Conservation (phyloP, 108 stramenopile species). For the Skeletonema menzelii region DNA sequence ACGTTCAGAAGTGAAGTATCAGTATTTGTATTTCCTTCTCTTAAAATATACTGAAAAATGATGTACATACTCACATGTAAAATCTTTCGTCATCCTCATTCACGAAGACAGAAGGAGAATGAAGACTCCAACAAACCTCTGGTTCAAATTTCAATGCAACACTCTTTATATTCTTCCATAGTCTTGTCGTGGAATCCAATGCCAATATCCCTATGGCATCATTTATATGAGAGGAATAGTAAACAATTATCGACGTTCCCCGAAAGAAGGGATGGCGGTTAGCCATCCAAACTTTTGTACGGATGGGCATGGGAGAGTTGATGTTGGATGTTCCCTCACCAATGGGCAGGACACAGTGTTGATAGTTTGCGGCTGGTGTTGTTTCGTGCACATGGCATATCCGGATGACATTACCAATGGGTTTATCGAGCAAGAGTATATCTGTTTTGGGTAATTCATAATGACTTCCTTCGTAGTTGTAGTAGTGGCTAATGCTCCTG, state of each 20-base stretch:
- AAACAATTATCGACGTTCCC: not conserved
- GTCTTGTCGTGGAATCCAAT: no score
- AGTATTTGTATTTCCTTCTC: not conserved
- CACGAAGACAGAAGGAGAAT: not conserved
- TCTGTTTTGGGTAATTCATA: no score
- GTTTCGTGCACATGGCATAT: no score
- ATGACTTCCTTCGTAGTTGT: no score
- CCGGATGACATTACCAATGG: no score
- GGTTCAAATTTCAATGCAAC: not conserved
- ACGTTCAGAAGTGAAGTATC: not conserved
- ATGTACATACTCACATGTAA: conserved; percentile 5
- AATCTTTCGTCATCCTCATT: not conserved
- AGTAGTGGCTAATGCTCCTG: no score
- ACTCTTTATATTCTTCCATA: not conserved
- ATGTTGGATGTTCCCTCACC: not conserved
- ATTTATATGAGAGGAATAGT: not conserved
- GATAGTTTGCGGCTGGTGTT: no score
- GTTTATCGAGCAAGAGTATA: no score
- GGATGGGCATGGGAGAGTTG: conserved; percentile 9
- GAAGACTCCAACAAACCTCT: not conserved
- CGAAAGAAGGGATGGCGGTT: not conserved
- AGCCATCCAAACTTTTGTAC: not conserved
- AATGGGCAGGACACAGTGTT: no score
- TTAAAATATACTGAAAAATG: not conserved
- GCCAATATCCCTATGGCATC: not conserved